Base-by-base conservation (phyloP, 495 filamentous ascomycete species). In the Hypomontagnella monticulosa region DNA sequence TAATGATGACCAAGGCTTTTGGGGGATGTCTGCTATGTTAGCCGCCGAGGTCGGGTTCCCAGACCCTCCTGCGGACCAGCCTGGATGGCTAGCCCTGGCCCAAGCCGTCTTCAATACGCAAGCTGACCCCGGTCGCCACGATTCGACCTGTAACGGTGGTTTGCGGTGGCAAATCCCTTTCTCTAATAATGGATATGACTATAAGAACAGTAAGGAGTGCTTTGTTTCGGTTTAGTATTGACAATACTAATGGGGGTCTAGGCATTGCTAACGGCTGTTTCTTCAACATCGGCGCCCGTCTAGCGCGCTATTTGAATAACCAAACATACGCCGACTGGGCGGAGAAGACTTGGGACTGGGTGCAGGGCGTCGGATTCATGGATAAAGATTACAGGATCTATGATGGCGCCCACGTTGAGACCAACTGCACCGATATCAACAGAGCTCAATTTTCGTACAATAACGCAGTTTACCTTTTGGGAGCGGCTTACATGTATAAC, bases 1-100 rank as follows among this genome's bases (percentile, higher is more conserved):
- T 27, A 93, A 93, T 70, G 91, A 93, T 67, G 91, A 93, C 60
- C 91, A 93, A 72, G 88, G 89, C 1, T 93, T 93, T 71, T 96
- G 92, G 92, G 90, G 81, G 19, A 80, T 93, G 66, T 85, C 88
- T n/a, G 86, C 88, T 23, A 88, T 96, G 74, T 82, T 89, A 9
- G 92, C 91, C 2, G 86, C 88, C 40, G 92, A 96, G 71, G 81
- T 87, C 58, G 83, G 83, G 52, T 93, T 88, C 65, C 89, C 90
- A 14, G 77, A 90, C 59, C 83, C 85, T 10, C 77, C 84, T 3
- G 46, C 58, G 0, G 85, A 83, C 51, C 68, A 86, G 61, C 87
- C 85, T 15, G 87, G 89, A 41, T 94, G 91, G 91, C 80, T 94
- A 7, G 82, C 87, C 1, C 80, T 93, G 0, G 90, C 88, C 0